Base-by-base conservation (phyloP, 179 eudicot genomes). In the Spinacia oleracea region DNA sequence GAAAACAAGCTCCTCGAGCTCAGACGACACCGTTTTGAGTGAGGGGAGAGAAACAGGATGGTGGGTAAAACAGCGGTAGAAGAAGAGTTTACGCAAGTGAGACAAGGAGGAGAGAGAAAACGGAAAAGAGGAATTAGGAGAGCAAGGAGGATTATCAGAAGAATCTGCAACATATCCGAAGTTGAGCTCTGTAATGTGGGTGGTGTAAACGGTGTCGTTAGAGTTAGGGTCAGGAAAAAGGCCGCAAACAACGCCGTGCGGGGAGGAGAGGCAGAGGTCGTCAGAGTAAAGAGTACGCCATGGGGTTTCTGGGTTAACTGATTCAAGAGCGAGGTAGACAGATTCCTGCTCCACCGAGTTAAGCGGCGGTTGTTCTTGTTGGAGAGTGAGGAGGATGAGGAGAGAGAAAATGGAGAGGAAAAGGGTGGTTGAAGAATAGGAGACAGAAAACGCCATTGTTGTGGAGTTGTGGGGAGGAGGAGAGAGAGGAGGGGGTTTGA, bases 241-340 rank as follows among this genome's bases (percentile, higher is more conserved):
- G 81, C 86, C 93, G 83, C 98, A 94, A 67, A 89, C 83, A 81
- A 94, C 87, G 78, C 96, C 97, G 87, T 94, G 97, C 9, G 97
- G 97, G 75, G 92, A 79, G 48, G 94, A 88, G 81, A 77, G 71
- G 72, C 98, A 94, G 78, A 92, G 89, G 77, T 94, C 98, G 71
- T 91, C 96, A 1, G 97, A 91, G 84, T 81, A 92, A 62, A 89
- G 85, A 4, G 83, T 10, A 0, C 96, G 90, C 96, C 96, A 94
- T 27, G 87, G 87, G 78, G 79, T 43, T n/a, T 80, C 79, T 0
- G 96, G 84, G 94, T 92, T 89, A 78, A 94, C 68, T 2, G 96
- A 86, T 16, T 89, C 87, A 23, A 94, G 97, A 25, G 92, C 84
- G 10, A 51, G 73, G 89, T 89, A 94, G 27, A 89, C 88, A 6